These are phyloP conservation scores for Calocera cornea DNA, from an alignment of 768 basidiomycete species.

Conservation along the genomic window DNA sequence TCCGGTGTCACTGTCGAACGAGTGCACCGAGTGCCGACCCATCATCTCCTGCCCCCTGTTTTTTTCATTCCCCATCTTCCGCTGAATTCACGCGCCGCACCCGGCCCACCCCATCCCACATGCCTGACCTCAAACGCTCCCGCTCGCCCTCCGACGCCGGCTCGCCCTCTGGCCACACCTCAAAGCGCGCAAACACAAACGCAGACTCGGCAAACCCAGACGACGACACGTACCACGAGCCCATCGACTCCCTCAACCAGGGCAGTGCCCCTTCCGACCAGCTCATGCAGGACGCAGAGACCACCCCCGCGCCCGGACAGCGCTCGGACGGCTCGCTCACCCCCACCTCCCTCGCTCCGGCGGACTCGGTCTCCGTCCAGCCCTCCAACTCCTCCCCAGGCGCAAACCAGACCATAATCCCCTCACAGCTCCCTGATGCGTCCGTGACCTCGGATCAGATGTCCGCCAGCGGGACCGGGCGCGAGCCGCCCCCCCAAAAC, in stretches of 20 bases:
- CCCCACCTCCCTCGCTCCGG: background rate
- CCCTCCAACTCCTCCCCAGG: conserved; percentile 10
- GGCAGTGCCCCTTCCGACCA: background rate
- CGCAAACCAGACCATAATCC: conserved; percentile 8
- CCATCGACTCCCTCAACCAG: background rate
- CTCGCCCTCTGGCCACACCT: conserved; percentile 10
- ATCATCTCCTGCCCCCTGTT: too few relatives aligned
- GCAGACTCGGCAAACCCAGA: conserved; percentile 6
- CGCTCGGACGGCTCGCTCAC: background rate
- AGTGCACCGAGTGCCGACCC: background rate
- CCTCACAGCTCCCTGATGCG: conserved; percentile 8
- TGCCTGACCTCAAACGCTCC: conserved; percentile 15
- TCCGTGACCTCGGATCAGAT: conserved; percentile 12
- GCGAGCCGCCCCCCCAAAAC: conserved; percentile 16
- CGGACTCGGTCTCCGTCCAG: conserved; percentile 15
- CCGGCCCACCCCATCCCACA: background rate
- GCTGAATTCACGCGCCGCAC: conserved; percentile 10
- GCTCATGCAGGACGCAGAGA: conserved; percentile 8
- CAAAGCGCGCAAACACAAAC: conserved; percentile 11
- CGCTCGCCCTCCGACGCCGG: conserved; percentile 15
- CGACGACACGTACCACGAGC: conserved; percentile 2
- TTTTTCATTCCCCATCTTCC: conserved; percentile 1
- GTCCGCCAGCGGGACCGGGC: conserved; percentile 12
- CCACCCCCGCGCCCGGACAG: background rate
- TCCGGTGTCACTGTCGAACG: background rate